phyloP scores from a whole-genome alignment of 1,139 yeast species.

The Groenewaldozyma auringiensis region DNA sequence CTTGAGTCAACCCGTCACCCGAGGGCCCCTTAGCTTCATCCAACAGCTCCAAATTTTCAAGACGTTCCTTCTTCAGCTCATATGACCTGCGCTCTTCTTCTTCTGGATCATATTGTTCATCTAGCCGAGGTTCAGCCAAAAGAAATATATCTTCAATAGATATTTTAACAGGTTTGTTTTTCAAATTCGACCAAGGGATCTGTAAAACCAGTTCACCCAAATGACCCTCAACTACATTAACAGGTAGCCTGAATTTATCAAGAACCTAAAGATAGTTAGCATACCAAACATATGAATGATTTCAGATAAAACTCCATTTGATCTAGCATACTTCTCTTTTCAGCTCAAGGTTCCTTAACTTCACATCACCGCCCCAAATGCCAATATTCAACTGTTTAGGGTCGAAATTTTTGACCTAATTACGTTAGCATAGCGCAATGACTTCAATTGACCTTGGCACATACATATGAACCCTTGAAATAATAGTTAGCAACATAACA shows the following conservation, averaged over 20 bases:
- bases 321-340: conserved; percentile 48
- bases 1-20: conserved; percentile 31
- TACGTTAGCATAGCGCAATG: conserved; percentile 4
- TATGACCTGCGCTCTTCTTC: conserved; percentile 63
- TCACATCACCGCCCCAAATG: conserved; percentile 97
- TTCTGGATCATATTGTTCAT: conserved; percentile 47
- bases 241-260: conserved; percentile 76
- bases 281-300: not conserved
- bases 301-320: not conserved
- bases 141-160: conserved; percentile 83
- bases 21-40: conserved; percentile 21
- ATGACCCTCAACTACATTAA: conserved; percentile 87
- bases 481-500: conserved; percentile 1
- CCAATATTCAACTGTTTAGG: conserved; percentile 92
- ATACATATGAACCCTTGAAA: conserved; percentile 22
- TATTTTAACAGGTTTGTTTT: conserved; percentile 86
- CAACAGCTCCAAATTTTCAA: conserved; percentile 61
- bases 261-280: conserved; percentile 44
- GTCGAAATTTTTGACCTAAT: conserved; percentile 83
- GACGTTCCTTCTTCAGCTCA: conserved; percentile 55
- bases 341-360: conserved; percentile 64
- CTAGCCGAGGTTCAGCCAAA: conserved; percentile 64
- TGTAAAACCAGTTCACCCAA: conserved; percentile 82
- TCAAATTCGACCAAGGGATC: conserved; percentile 95
- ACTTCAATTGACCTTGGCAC: conserved; percentile 4